Conservation (phyloP, 495 filamentous ascomycete species). For the Durotheca rogersii region DNA sequence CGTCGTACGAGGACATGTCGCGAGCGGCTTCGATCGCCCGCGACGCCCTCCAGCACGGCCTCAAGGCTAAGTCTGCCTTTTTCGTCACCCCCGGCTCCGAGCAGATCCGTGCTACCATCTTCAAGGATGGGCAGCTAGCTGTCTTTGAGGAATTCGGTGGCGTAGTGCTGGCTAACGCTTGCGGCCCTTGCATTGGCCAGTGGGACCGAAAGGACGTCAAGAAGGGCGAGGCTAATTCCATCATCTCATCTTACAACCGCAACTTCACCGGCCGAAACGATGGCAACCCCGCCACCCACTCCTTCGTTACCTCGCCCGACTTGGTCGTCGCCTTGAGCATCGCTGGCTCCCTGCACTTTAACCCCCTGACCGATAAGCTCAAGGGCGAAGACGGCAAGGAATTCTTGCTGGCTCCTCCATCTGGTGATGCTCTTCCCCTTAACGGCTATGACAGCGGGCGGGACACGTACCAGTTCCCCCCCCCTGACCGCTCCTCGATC, state of each 20-base stretch:
- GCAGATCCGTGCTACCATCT: slow-evolving; percentile 96
- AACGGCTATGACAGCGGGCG: slow-evolving; percentile 89
- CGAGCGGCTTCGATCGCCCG: slow-evolving; percentile 92
- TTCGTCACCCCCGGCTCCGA: slow-evolving; percentile 96
- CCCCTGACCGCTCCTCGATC: slow-evolving; percentile 69
- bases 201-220: slow-evolving; percentile 94
- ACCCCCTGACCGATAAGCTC: slow-evolving; percentile 89
- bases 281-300: slow-evolving; percentile 97
- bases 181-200: slow-evolving; percentile 77
- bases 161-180: slow-evolving; percentile 94
- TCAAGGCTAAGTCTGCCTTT: slow-evolving; percentile 93
- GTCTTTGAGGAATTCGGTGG: slow-evolving; percentile 98
- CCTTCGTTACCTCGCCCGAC: slow-evolving; percentile 98
- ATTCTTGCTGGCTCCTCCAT: slow-evolving; percentile 78
- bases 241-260: slow-evolving; percentile 95
- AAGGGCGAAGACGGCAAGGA: slow-evolving; percentile 98
- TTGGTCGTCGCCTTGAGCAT: slow-evolving; percentile 89
- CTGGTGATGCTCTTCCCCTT: slow-evolving; percentile 76
- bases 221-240: slow-evolving; percentile 96
- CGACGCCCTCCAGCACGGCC: slow-evolving; percentile 88
- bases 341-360: slow-evolving; percentile 92
- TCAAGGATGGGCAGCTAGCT: slow-evolving; percentile 89
- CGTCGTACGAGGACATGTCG: slow-evolving; percentile 98
- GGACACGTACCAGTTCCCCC: slow-evolving; percentile 97
- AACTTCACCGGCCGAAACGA: slow-evolving; percentile 99